Evolutionary conservation across 2,329 filamentous ascomycete genomes (phyloP).

Genomic region (Gaeumannomyces tritici): DNA sequence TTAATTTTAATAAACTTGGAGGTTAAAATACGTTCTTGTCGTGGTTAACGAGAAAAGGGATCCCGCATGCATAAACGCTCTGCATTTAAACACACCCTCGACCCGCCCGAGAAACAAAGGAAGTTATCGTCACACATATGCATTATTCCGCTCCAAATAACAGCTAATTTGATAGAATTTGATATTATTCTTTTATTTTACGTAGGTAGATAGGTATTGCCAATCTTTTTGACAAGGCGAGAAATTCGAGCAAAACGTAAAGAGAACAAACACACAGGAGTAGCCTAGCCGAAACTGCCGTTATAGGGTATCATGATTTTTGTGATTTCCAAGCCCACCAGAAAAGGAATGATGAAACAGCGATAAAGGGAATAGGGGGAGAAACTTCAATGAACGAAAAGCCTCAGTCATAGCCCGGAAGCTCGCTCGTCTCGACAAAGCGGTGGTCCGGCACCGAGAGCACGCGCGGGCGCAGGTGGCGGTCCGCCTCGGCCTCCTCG

Average conservation of each 20-base stretch:
- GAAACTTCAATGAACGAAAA: not conserved
- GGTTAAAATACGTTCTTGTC: too few relatives aligned
- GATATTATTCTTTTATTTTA: too few relatives aligned
- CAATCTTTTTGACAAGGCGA: not conserved
- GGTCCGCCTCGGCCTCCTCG: conserved; percentile 33
- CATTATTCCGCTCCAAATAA: too few relatives aligned
- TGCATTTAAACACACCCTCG: too few relatives aligned
- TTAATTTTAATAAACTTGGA: too few relatives aligned
- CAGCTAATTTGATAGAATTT: too few relatives aligned
- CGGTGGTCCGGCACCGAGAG: conserved; percentile 22
- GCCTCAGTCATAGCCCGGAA: conserved; percentile 15
- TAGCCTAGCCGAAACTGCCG: not conserved
- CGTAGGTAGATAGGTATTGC: too few relatives aligned
- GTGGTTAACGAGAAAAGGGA: too few relatives aligned
- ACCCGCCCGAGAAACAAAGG: too few relatives aligned
- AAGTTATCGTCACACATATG: too few relatives aligned
- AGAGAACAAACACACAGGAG: not conserved
- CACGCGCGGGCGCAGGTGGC: conserved; percentile 29
- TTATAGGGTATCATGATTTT: not conserved
- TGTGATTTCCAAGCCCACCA: not conserved
- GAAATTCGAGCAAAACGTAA: not conserved
- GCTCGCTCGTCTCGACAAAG: conserved; percentile 13
- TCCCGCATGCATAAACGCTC: too few relatives aligned
- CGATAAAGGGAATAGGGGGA: not conserved
- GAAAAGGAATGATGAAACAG: not conserved